phyloP scores from a whole-genome alignment of 257 asterid genomes.

The Voacanga thouarsii region DNA sequence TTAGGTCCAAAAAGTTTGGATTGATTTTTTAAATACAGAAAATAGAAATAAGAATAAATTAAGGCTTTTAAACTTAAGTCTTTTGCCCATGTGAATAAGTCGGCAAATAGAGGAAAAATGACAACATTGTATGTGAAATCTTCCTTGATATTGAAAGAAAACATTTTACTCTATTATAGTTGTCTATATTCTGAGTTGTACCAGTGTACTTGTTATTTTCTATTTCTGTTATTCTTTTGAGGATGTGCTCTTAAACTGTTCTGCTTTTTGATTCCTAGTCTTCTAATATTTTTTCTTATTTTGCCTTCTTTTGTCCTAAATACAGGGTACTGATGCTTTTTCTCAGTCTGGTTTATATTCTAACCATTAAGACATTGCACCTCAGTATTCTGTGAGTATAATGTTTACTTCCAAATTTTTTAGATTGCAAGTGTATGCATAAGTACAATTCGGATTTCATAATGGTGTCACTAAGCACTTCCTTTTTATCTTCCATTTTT shows the following conservation, averaged over 20 bases:
- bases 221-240: too few relatives aligned
- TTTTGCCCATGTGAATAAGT: not conserved
- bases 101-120: not conserved
- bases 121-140: not conserved
- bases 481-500: not conserved
- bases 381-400: conserved; percentile 77
- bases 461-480: too few relatives aligned
- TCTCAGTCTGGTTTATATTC: conserved; percentile 93
- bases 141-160: not conserved
- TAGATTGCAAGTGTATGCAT: not conserved
- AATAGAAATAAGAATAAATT: not conserved
- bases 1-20: not conserved
- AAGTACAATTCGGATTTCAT: not conserved
- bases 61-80: not conserved
- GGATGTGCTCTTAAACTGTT: not conserved
- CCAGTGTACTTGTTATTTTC: not conserved
- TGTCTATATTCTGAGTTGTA: not conserved
- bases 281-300: conserved; percentile 6
- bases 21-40: not conserved
- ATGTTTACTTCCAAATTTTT: not conserved
- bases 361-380: conserved; percentile 89
- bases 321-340: conserved; percentile 83
- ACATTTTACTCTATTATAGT: not conserved
- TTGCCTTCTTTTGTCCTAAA: conserved; percentile 10
- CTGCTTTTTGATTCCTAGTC: not conserved